phyloP scores from a whole-genome alignment of 257 asterid species.

The Penstemon barbatus region DNA sequence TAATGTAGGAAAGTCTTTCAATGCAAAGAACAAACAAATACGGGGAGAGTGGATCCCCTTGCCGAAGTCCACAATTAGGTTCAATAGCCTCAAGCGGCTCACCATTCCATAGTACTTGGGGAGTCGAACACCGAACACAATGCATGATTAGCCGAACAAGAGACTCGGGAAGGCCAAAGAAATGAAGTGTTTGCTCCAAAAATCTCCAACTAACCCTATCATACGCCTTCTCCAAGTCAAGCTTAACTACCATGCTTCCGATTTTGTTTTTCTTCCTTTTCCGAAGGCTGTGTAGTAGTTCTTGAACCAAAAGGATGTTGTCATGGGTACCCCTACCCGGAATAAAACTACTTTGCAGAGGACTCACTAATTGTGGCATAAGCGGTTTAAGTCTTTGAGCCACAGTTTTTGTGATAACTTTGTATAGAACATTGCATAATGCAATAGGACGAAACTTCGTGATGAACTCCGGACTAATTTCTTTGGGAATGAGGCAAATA shows the following conservation, averaged over 20 bases:
- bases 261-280: neutral
- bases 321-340: neutral
- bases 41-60: neutral
- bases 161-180: neutral
- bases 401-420: too few species aligned
- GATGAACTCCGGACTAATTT: neutral
- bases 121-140: neutral
- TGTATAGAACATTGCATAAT: neutral
- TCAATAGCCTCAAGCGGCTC: neutral
- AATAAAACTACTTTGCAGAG: neutral
- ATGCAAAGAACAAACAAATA: neutral
- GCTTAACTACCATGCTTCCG: neutral
- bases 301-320: neutral
- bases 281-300: neutral
- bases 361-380: neutral
- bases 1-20: neutral
- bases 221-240: neutral
- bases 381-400: neutral
- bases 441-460: neutral
- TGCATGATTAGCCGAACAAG: neutral
- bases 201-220: neutral
- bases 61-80: neutral
- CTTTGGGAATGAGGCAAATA: neutral
- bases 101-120: neutral
- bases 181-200: neutral